These are phyloP conservation scores for Penicillium verrucosum DNA, from an alignment of 2,329 filamentous ascomycete species.

Conservation along the genomic window DNA sequence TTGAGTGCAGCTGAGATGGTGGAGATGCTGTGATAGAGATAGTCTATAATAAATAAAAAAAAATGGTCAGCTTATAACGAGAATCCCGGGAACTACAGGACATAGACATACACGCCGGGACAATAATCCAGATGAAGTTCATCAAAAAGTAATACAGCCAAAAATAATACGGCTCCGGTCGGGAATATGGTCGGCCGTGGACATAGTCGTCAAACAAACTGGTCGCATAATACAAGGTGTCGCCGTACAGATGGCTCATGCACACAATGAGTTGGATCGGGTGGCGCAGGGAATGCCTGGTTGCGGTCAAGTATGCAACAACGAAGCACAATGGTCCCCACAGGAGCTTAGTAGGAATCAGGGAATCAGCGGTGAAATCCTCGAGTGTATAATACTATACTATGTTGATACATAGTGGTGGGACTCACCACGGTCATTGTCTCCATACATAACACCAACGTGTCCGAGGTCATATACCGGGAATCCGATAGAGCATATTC, in stretches of 20 bases:
- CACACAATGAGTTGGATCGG: constrained; percentile 60
- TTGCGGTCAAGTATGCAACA: constrained; percentile 54
- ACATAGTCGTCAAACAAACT: constrained; percentile 59
- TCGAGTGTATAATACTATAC: not conserved
- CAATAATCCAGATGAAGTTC: constrained; percentile 65
- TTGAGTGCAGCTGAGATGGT: constrained; percentile 32
- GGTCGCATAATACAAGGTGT: constrained; percentile 63
- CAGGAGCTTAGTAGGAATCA: constrained; percentile 41
- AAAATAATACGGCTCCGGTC: constrained; percentile 63
- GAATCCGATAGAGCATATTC: constrained; percentile 87
- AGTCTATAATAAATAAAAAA: constrained; percentile 22
- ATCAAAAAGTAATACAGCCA: constrained; percentile 65
- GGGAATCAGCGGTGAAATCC: constrained; percentile 6
- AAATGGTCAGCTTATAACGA: constrained; percentile 5
- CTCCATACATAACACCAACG: constrained; percentile 86
- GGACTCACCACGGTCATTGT: constrained; percentile 68
- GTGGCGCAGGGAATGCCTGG: constrained; percentile 55
- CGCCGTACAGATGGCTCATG: constrained; percentile 63
- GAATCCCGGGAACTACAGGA: constrained; percentile 11
- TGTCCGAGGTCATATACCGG: constrained; percentile 75
- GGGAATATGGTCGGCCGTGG: constrained; percentile 54
- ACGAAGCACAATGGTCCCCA: constrained; percentile 63
- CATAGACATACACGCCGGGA: constrained; percentile 51
- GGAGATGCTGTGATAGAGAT: constrained; percentile 31
- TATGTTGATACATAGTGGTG: not conserved